Conservation (phyloP, 768 basidiomycete species). For the Lentinus brumalis region DNA sequence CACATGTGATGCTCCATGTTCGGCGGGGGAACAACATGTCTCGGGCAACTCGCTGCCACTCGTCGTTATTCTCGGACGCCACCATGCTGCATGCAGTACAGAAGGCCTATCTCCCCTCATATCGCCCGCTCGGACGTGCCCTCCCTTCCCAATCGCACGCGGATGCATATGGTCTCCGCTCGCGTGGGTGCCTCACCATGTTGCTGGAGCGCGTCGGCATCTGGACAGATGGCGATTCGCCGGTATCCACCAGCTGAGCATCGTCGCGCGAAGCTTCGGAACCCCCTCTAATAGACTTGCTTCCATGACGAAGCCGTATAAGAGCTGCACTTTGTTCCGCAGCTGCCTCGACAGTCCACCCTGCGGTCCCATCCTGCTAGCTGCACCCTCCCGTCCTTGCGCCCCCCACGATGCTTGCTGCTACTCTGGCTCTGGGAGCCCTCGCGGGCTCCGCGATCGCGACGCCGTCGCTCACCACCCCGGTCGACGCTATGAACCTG, state of each 20-base stretch:
- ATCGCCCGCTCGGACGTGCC: not conserved
- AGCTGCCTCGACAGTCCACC: not conserved
- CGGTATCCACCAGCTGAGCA: not conserved
- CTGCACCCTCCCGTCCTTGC: not conserved
- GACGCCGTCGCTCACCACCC: slow-evolving; percentile 13
- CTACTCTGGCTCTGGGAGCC: slow-evolving; percentile 26
- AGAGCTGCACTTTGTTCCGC: not conserved
- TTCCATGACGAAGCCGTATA: not conserved
- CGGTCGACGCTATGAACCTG: slow-evolving; percentile 24
- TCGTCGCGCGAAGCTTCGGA: not conserved
- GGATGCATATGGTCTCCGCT: not conserved
- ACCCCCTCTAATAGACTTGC: not conserved
- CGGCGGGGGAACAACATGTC: no score
- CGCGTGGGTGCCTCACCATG: not conserved
- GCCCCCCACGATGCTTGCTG: slow-evolving; percentile 24
- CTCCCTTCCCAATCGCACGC: not conserved
- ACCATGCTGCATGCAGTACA: not conserved
- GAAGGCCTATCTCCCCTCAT: not conserved
- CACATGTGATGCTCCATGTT: slow-evolving; percentile 7
- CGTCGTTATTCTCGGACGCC: not conserved
- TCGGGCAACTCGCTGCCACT: not conserved
- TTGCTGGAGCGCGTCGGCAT: not conserved
- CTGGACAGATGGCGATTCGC: not conserved
- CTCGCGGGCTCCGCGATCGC: slow-evolving; percentile 25
- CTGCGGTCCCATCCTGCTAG: not conserved